phyloP scores from a whole-genome alignment of 2,329 filamentous ascomycete species.

The Diaporthe vexans region DNA sequence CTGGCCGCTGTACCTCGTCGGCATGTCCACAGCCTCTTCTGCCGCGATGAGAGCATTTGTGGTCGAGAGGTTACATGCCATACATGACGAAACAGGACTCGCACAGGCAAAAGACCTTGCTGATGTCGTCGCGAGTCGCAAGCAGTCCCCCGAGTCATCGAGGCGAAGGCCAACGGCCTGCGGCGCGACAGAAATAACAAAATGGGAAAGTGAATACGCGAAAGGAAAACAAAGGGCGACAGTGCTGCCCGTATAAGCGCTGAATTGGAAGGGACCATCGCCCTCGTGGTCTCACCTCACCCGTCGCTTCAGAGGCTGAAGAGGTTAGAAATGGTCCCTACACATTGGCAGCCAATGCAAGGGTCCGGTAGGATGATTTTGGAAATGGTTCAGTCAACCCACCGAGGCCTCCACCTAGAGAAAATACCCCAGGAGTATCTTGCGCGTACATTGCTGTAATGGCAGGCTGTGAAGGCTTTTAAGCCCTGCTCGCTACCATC shows the following conservation, averaged over 20 bases:
- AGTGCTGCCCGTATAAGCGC: conserved; percentile 22
- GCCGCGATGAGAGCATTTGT: conserved; percentile 58
- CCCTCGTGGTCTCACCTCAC: not conserved
- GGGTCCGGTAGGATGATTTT: too few species aligned
- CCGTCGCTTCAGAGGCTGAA: not conserved
- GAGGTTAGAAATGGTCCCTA: not conserved
- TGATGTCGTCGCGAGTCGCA: conserved; percentile 56
- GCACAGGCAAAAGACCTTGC: conserved; percentile 61
- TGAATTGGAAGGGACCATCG: not conserved
- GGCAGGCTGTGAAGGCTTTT: not conserved
- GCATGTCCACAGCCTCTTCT: conserved; percentile 61
- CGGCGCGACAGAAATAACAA: not conserved
- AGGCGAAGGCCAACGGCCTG: not conserved
- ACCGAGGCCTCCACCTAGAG: not conserved
- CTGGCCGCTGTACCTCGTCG: conserved; percentile 65
- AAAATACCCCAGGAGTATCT: not conserved
- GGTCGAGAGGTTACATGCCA: conserved; percentile 58
- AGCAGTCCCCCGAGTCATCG: conserved; percentile 29
- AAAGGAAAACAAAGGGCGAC: conserved; percentile 12
- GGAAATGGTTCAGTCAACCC: not conserved
- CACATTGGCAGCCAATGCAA: not conserved
- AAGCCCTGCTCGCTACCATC: not conserved
- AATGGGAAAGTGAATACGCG: conserved; percentile 18
- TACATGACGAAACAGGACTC: conserved; percentile 61
- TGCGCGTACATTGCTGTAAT: not conserved